Base-by-base conservation (phyloP, 306 rosid species). In the Herpetospermum pedunculosum region DNA sequence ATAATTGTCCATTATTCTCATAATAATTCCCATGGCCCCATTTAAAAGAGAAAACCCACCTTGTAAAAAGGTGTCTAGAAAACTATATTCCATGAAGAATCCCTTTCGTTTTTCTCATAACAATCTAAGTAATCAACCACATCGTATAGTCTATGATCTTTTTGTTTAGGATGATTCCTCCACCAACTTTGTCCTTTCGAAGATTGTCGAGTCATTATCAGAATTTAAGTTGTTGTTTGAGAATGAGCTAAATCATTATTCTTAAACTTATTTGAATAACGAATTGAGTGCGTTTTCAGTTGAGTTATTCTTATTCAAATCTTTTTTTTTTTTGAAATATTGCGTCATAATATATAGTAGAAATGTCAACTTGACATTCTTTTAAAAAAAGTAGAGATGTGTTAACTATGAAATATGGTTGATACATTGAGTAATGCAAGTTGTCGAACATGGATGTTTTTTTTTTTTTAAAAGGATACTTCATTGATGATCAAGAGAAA, bases 1-100 rank as follows among this genome's bases (percentile, higher is more conserved):
- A 63, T 62, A 62, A 62, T 62, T 62, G 69, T 34, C 69, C 15
- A 62, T 62, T 62, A 62, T 18, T 62, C 43, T 34, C 40, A 38
- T 30, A 15, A 1, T 30, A 37, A n/a, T 37, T 35, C 30, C 69
- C 44, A 15, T 63, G 70, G 70, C 2, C 70, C 70, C 70, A 63
- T 63, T 34, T 37, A 37, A 37, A 63, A 44, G 49, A 0, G 14
- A 63, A 10, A 63, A 63, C 19, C 15, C n/a, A n/a, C 21, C 35
- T 6, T 55, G 5, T 40, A 57, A 4, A 16, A n/a, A 0, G 13
- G 5, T 62, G 70, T 32, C 44, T 62, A 7, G 0, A 62, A 62
- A 18, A 16, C 30, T 54, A 8, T 1, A 15, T 16, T n/a, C 25
- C n/a, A 52, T 52, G 3, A 41, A 41, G 15, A 41, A 54, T 54